Percentiles rank a stretch among this genome's conserved stretches.
Evolutionary conservation across 1,139 yeast species (phyloP).

Genomic region (Saccharomyces hybrid): DNA sequence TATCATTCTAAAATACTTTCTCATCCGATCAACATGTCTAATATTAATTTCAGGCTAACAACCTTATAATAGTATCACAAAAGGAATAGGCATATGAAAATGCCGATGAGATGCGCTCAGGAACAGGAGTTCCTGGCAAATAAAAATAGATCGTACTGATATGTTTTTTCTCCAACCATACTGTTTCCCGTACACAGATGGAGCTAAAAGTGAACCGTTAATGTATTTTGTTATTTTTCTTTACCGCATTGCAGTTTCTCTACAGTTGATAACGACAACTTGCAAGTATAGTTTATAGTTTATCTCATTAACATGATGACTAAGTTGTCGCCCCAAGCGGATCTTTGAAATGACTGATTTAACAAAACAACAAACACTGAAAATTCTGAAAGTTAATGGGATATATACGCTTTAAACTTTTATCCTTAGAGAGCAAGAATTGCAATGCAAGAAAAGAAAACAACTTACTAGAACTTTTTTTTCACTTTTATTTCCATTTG

Average conservation of each 20-base stretch:
- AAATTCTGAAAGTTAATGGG: constrained; percentile 25
- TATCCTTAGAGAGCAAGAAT: neutral
- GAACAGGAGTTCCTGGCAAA: constrained; percentile 15
- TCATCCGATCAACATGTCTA: too few relatives aligned
- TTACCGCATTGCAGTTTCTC: neutral
- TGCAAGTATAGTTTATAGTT: neutral
- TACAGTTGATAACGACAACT: neutral
- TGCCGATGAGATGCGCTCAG: neutral
- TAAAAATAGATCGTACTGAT: constrained; percentile 3
- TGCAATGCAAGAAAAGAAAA: neutral
- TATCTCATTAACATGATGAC: constrained; percentile 25
- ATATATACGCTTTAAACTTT: neutral
- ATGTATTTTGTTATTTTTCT: neutral
- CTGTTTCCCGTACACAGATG: neutral
- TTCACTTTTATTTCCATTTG: neutral
- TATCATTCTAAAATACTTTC: neutral
- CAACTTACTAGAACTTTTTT: neutral
- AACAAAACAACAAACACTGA: constrained; percentile 33
- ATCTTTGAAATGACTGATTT: constrained; percentile 30
- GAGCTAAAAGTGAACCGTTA: neutral
- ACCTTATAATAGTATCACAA: neutral
- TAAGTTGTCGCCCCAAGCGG: constrained; percentile 35
- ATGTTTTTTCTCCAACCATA: neutral
- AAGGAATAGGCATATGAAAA: neutral
- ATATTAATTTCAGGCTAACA: too few relatives aligned